These are phyloP conservation scores for Gastrolobium bilobum DNA, from an alignment of 306 rosid genomes.

Conservation along the genomic window DNA sequence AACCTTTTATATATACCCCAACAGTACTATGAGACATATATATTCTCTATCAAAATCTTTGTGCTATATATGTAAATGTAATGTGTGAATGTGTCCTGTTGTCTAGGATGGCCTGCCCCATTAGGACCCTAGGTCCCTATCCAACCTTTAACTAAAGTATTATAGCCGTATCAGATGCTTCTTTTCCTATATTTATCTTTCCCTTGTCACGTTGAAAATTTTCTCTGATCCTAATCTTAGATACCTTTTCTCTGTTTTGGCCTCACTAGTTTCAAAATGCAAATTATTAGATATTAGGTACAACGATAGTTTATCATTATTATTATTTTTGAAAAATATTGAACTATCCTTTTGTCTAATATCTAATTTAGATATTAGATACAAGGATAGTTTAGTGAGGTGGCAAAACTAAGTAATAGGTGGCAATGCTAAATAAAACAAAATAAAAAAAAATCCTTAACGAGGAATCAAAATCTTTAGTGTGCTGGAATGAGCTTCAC, in stretches of 20 bases:
- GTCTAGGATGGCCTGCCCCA: constrained; percentile 40
- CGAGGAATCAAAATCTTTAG: too few species aligned
- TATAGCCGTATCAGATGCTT: constrained; percentile 52
- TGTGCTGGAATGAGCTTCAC: too few species aligned
- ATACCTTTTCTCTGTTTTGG: constrained; percentile 56
- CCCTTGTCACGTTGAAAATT: constrained; percentile 46
- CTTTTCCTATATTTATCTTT: constrained; percentile 42
- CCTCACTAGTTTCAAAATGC: constrained; percentile 45
- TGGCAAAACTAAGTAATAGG: too few species aligned
- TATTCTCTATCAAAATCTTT: constrained; percentile 47
- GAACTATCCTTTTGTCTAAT: too few species aligned
- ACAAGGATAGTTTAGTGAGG: too few species aligned
- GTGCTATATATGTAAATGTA: constrained; percentile 32
- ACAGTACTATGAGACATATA: constrained; percentile 45
- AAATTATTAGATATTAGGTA: too few species aligned
- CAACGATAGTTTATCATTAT: too few species aligned
- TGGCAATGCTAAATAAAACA: too few species aligned
- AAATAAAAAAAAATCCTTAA: too few species aligned
- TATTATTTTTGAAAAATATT: too few species aligned
- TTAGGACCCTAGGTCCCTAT: constrained; percentile 57
- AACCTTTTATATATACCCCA: constrained; percentile 47
- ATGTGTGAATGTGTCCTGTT: constrained; percentile 27
- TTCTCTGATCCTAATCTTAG: constrained; percentile 39
- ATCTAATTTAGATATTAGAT: too few species aligned
- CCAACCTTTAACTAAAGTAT: constrained; percentile 19